Evolutionary conservation across 108 stramenopile genomes (phyloP).

Genomic region (Nitzschia palea): DNA sequence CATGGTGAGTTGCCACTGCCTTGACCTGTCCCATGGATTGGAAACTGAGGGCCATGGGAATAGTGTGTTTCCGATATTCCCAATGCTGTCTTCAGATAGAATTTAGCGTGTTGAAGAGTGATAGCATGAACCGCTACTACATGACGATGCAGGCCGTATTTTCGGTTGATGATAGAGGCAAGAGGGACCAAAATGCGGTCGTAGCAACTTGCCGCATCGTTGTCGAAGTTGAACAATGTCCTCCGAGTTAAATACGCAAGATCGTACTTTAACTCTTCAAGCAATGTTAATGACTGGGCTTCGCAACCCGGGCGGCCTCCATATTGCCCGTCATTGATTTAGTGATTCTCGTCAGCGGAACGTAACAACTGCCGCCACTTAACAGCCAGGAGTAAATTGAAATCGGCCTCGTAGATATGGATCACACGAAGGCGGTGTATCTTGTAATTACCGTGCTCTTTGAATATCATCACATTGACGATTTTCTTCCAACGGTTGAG

Average conservation of each 20-base stretch:
- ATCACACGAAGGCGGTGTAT: not conserved
- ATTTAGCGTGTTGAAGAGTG: not conserved
- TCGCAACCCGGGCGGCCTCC: not conserved
- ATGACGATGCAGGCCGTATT: not conserved
- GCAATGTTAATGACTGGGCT: not conserved
- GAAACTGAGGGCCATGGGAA: not conserved
- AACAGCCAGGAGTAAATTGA: not conserved
- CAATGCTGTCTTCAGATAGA: not conserved
- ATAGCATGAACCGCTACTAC: not conserved
- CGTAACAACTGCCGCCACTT: not conserved
- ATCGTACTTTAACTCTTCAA: not conserved
- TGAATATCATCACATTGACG: no score
- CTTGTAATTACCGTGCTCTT: not conserved
- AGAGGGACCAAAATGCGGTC: not conserved
- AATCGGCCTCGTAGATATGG: constrained; percentile 10
- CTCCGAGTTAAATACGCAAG: not conserved
- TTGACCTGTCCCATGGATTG: not conserved
- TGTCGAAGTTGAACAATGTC: not conserved
- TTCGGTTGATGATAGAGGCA: not conserved
- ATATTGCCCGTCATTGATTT: not conserved
- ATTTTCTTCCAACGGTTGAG: no score
- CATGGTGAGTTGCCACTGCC: not conserved
- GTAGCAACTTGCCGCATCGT: not conserved
- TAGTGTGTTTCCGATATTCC: not conserved
- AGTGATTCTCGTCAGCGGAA: not conserved